Evolutionary conservation across 345 rosid species (phyloP).

Genomic region (Dimocarpus longan): DNA sequence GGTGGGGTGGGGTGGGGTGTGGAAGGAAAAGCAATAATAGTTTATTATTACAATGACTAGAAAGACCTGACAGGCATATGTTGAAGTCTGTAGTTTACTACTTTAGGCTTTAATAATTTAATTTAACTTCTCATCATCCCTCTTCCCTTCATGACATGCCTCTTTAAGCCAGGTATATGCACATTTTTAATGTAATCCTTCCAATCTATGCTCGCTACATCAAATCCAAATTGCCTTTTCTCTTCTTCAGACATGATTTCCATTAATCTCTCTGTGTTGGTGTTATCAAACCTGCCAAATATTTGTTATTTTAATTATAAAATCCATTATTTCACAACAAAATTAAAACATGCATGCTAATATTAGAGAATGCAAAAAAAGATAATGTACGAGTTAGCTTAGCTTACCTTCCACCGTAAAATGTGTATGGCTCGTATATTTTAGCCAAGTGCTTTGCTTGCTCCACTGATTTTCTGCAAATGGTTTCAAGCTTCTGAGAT

Average conservation of each 20-base stretch:
- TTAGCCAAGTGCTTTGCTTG: constrained; percentile 82
- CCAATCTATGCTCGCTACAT: constrained; percentile 73
- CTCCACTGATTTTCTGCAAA: constrained; percentile 77
- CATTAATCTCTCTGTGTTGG: constrained; percentile 73
- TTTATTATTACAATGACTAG: background rate
- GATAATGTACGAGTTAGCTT: background rate
- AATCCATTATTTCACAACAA: background rate
- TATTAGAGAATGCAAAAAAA: background rate
- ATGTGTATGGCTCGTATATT: constrained; percentile 85
- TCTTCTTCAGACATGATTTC: constrained; percentile 80
- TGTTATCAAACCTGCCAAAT: constrained; percentile 72
- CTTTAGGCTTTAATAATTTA: too few species aligned
- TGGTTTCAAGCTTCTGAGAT: constrained; percentile 53
- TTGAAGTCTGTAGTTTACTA: too few species aligned
- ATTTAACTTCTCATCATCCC: background rate
- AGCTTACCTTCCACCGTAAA: constrained; percentile 81
- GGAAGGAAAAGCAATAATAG: too few species aligned
- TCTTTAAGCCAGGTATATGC: constrained; percentile 76
- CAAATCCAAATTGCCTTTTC: constrained; percentile 69
- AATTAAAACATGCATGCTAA: background rate
- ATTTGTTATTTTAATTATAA: too few species aligned
- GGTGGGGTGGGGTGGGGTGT: too few species aligned
- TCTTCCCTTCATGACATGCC: constrained; percentile 63
- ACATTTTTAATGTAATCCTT: constrained; percentile 62
- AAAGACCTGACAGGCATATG: too few species aligned